phyloP scores from a whole-genome alignment of 2,329 filamentous ascomycete genomes.

The Orbilia javanica region DNA sequence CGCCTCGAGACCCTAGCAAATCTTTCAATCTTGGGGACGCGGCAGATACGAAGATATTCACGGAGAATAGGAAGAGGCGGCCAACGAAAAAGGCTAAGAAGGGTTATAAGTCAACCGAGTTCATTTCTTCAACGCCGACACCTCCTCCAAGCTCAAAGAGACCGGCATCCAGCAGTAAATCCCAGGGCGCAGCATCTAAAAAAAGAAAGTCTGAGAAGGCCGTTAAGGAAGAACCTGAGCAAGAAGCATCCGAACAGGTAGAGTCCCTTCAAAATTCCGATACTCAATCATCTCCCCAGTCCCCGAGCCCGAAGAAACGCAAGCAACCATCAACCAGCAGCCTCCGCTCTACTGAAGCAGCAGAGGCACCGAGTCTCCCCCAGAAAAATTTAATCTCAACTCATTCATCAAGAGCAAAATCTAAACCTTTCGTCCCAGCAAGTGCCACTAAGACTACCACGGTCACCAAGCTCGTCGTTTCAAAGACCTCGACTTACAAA shows the following conservation, averaged over 20 bases:
- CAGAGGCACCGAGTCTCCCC: constrained; percentile 20
- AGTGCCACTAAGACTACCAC: constrained; percentile 38
- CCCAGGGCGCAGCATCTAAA: not conserved
- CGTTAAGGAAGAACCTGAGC: not conserved
- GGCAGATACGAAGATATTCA: not conserved
- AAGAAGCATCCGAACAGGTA: not conserved
- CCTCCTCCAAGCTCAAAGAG: not conserved
- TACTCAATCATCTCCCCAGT: not conserved
- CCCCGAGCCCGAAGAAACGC: constrained; percentile 7
- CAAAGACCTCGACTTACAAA: not conserved
- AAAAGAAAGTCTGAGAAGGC: not conserved
- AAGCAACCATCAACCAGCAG: not conserved
- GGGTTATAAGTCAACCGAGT: constrained; percentile 26
- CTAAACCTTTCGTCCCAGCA: constrained; percentile 33
- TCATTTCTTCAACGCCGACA: constrained; percentile 27
- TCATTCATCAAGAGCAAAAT: constrained; percentile 27
- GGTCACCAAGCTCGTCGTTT: constrained; percentile 7
- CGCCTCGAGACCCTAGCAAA: not conserved
- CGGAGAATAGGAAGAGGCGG: not conserved
- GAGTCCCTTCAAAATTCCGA: not conserved
- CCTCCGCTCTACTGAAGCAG: not conserved
- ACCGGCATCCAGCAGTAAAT: not conserved
- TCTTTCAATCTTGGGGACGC: not conserved
- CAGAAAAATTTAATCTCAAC: constrained; percentile 35
- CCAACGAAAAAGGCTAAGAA: constrained; percentile 7